These are phyloP conservation scores for Tetrahymena thermophila DNA, from an alignment of 73 alveolate species.

Conservation along the genomic window DNA sequence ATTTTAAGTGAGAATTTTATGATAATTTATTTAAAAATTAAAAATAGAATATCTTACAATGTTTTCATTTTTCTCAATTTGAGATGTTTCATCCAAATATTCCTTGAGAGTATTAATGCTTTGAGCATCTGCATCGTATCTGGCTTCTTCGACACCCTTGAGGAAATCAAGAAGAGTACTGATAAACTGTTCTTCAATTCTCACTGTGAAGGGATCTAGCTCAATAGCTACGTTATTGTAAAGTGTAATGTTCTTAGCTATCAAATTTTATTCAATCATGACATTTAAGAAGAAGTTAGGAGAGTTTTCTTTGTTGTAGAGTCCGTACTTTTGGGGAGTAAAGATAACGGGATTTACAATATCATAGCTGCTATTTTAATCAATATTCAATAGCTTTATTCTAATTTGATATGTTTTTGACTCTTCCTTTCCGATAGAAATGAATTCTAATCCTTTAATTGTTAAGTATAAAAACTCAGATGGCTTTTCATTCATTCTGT, in stretches of 20 bases:
- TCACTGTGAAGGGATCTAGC: slow-evolving; percentile 9
- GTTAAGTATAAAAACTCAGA: slow-evolving; percentile 17
- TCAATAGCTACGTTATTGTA: slow-evolving; percentile 5
- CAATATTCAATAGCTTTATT: slow-evolving; percentile 27
- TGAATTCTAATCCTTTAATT: slow-evolving; percentile 13
- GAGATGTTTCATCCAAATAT: slow-evolving; percentile 1
- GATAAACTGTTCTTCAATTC: slow-evolving; percentile 32
- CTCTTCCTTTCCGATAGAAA: not conserved
- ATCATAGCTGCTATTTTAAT: slow-evolving; percentile 10
- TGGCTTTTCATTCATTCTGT: slow-evolving; percentile 16
- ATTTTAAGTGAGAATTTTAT: too few relatives aligned
- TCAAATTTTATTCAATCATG: slow-evolving; percentile 14
- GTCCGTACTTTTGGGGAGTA: not conserved
- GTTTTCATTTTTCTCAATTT: slow-evolving; percentile 3
- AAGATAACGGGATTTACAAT: slow-evolving; percentile 21
- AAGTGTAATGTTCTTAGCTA: slow-evolving; percentile 3
- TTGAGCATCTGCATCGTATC: slow-evolving; percentile 2
- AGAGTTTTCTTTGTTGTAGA: not conserved
- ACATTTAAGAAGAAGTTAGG: not conserved
- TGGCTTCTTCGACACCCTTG: not conserved
- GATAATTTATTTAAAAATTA: too few relatives aligned
- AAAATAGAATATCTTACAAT: not conserved
- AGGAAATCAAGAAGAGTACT: slow-evolving; percentile 11
- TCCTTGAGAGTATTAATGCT: not conserved
- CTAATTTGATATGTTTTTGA: slow-evolving; percentile 24